A percentile compares a stretch with the other conserved stretches of the same genome.
phyloP scores from a whole-genome alignment of 1,139 yeast genomes.

The Kodamaea sp. region DNA sequence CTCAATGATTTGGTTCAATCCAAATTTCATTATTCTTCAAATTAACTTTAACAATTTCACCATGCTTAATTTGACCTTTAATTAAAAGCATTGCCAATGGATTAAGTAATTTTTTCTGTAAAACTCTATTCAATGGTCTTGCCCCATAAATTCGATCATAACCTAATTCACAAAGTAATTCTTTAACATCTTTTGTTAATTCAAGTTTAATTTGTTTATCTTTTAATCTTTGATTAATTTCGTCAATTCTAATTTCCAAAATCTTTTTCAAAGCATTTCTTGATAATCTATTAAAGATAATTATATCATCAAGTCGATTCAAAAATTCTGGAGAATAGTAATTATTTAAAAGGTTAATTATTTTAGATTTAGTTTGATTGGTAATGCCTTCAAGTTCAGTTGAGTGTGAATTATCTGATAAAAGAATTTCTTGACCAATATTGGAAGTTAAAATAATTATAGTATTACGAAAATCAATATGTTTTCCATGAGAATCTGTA shows the following conservation, averaged over 20 bases:
- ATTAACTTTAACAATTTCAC: conserved; percentile 54
- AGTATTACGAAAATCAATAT: conserved; percentile 89
- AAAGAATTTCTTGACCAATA: conserved; percentile 85
- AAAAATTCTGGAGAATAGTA: conserved; percentile 92
- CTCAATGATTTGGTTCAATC: conserved; percentile 47
- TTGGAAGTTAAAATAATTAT: conserved; percentile 97
- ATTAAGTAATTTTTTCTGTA: conserved; percentile 76
- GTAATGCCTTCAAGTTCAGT: too few species aligned
- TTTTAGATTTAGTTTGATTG: too few species aligned
- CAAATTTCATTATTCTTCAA: conserved; percentile 25
- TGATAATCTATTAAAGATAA: conserved; percentile 86
- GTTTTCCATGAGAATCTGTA: conserved; percentile 93
- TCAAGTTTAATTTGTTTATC: conserved; percentile 72
- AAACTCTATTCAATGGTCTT: conserved; percentile 86
- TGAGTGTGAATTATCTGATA: too few species aligned
- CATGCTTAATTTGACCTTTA: conserved; percentile 71
- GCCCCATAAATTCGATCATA: conserved; percentile 94
- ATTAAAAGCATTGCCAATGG: conserved; percentile 81
- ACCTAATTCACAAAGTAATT: conserved; percentile 77
- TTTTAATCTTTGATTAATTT: conserved; percentile 72
- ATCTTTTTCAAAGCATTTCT: conserved; percentile 68
- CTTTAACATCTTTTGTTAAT: conserved; percentile 61
- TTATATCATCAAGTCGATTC: conserved; percentile 86
- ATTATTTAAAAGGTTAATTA: conserved; percentile 62
- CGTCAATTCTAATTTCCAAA: conserved; percentile 77